Evolutionary conservation across 2,329 filamentous ascomycete genomes (phyloP).

Genomic region (Sphaerulina vaccinii): DNA sequence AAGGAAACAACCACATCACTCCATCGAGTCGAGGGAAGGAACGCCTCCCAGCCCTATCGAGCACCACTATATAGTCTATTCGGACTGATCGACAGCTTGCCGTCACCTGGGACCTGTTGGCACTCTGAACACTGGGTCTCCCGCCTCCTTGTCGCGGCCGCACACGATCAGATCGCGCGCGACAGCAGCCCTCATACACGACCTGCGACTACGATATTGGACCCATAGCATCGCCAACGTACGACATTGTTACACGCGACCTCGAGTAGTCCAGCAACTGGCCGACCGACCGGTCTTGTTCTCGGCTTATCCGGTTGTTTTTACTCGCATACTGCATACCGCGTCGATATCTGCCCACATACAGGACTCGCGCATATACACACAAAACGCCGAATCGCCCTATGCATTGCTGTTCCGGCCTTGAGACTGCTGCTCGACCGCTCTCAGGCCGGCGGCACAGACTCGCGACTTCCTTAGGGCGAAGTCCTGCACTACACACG

Average conservation of each 20-base stretch:
- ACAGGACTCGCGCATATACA: neutral
- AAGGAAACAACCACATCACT: neutral
- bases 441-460: slow-evolving; percentile 29
- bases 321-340: neutral
- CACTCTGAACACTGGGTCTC: slow-evolving; percentile 9
- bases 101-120: slow-evolving; percentile 11
- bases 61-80: neutral
- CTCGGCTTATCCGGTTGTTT: neutral
- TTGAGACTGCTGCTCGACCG: slow-evolving; percentile 33
- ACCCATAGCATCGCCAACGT: neutral
- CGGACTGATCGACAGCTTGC: slow-evolving; percentile 14
- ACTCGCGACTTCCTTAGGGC: slow-evolving; percentile 15
- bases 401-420: slow-evolving; percentile 33
- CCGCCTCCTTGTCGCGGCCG: slow-evolving; percentile 5
- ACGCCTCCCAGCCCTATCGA: neutral
- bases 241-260: neutral
- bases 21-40: neutral
- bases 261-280: neutral
- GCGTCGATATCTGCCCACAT: neutral
- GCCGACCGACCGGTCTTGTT: neutral
- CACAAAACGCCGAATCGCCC: slow-evolving; percentile 14
- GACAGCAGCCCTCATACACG: neutral
- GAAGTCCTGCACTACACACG: slow-evolving; percentile 37
- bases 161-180: slow-evolving; percentile 1
- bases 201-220: neutral